Evolutionary conservation across 139 green algal genomes (phyloP), one percentile per base, ranked within the genome.

Genomic region (Tetraselmis chui): DNA sequence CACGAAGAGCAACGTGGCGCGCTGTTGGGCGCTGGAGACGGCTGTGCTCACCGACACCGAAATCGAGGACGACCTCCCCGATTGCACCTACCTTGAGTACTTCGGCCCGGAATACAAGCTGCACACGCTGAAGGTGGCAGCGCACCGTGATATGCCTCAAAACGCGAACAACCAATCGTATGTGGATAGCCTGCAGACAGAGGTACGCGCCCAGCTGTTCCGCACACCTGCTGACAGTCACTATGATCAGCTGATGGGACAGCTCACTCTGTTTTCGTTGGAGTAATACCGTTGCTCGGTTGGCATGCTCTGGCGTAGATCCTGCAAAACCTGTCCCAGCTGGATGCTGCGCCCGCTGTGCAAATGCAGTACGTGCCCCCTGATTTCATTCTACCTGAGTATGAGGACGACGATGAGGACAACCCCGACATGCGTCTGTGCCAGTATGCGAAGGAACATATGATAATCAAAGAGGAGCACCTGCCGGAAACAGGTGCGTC

Each of bases 1-100:
- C 90, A 98, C 93, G 25, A 99, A 98, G 84, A 91, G 91, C 59
- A 99, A 98, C 82, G 96, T 99, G 76, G 94, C 96, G 24, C 88
- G 96, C 2, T 94, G 91, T 29, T 97, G 93, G 92, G 86, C 90
- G 0, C 81, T 90, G 59, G 90, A 95, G 76, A 95, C 93, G 0
- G 87, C 88, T 1, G 85, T 93, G 31, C 81, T 94, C 29, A 82
- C 88, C 26, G 86, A 86, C 76, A 85, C 31, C 45, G 83, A 2
- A 58, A 83, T 1, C 59, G 95, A 88, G 26, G 86, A 94, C 59
- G 83, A 91, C 45, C 83, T 96, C 24, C 92, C 93, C 22, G 32
- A 81, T n/a, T 89, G 92, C 67, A 84, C 87, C 24, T 94, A 94
- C 84, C 88, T 89, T 28, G 87, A 93, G 29, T 96, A 95, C 85